These are phyloP conservation scores for Spongiforma sp. DNA, from an alignment of 1,284 basidiomycete species.

Conservation along the genomic window DNA sequence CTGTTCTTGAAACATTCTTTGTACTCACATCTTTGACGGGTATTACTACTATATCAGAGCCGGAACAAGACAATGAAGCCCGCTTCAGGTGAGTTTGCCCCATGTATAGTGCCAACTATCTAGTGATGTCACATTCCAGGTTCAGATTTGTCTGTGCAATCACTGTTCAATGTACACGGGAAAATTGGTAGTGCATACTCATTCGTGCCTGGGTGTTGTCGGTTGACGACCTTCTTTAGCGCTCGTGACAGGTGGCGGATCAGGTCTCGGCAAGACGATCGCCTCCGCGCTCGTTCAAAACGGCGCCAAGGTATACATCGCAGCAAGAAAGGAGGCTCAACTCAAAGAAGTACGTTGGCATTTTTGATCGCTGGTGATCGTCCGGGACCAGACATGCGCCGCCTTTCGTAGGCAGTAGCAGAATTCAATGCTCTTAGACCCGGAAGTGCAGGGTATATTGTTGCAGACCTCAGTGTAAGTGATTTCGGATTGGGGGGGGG, in stretches of 20 bases:
- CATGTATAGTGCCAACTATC: background rate
- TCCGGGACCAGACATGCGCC: background rate
- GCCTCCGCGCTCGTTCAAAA: constrained; percentile 82
- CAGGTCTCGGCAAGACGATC: constrained; percentile 84
- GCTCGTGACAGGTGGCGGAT: constrained; percentile 81
- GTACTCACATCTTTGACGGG: no score
- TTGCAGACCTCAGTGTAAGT: constrained; percentile 71
- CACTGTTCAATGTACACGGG: constrained; percentile 76
- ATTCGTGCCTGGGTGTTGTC: background rate
- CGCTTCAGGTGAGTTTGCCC: background rate
- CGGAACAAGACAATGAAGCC: background rate
- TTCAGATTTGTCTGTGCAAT: constrained; percentile 60
- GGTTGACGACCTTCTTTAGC: constrained; percentile 46
- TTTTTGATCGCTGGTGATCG: background rate
- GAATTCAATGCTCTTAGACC: constrained; percentile 63
- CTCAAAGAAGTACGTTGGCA: constrained; percentile 67
- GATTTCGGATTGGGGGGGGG: constrained; percentile 30
- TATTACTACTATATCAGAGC: background rate
- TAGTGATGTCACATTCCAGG: background rate
- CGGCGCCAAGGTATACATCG: constrained; percentile 86
- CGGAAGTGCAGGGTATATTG: constrained; percentile 71
- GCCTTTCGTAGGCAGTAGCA: constrained; percentile 52
- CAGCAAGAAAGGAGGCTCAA: constrained; percentile 79
- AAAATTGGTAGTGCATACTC: constrained; percentile 62
- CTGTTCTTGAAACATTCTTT: no score